Percentiles rank a stretch among this genome's conserved stretches.
phyloP scores from a whole-genome alignment of 2,329 filamentous ascomycete species.

The Aspergillus awamori region DNA sequence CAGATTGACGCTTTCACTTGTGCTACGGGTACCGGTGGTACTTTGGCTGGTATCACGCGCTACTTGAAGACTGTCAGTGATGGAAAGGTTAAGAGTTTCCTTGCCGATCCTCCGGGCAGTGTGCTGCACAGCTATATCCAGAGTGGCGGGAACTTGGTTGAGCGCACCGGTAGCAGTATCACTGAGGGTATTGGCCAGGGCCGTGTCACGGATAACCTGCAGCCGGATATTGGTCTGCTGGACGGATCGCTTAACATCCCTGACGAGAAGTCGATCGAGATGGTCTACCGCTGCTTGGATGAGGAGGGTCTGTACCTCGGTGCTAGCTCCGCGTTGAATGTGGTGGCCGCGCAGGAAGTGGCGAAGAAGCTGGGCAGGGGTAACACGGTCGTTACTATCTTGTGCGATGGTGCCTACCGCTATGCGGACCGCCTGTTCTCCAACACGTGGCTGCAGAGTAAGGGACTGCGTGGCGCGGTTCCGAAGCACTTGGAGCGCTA shows the following conservation, averaged over 20 bases:
- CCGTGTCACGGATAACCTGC: constrained; percentile 90
- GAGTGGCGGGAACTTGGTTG: constrained; percentile 79
- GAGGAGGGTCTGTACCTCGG: constrained; percentile 95
- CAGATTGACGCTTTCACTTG: constrained; percentile 93
- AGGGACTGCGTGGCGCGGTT: constrained; percentile 78
- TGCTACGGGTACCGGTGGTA: constrained; percentile 89
- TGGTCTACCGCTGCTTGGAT: constrained; percentile 95
- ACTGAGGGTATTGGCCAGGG: constrained; percentile 98
- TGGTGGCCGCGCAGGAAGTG: constrained; percentile 91
- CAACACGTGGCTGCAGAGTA: constrained; percentile 83
- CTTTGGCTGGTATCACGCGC: constrained; percentile 82
- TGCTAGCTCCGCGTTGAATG: constrained; percentile 90
- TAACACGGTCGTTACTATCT: constrained; percentile 87
- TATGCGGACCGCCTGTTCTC: constrained; percentile 95
- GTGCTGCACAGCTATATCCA: constrained; percentile 91
- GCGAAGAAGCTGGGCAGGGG: constrained; percentile 87
- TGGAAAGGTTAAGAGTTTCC: constrained; percentile 79
- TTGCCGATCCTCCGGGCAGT: constrained; percentile 91
- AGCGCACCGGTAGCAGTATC: constrained; percentile 82
- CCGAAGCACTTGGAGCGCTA: constrained; percentile 88
- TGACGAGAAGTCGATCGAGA: constrained; percentile 94
- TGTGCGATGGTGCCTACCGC: constrained; percentile 95
- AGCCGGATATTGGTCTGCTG: constrained; percentile 78
- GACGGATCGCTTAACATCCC: constrained; percentile 83
- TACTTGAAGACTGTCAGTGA: constrained; percentile 82